phyloP scores from a whole-genome alignment of 768 basidiomycete genomes.

The Roridomyces roridus region DNA sequence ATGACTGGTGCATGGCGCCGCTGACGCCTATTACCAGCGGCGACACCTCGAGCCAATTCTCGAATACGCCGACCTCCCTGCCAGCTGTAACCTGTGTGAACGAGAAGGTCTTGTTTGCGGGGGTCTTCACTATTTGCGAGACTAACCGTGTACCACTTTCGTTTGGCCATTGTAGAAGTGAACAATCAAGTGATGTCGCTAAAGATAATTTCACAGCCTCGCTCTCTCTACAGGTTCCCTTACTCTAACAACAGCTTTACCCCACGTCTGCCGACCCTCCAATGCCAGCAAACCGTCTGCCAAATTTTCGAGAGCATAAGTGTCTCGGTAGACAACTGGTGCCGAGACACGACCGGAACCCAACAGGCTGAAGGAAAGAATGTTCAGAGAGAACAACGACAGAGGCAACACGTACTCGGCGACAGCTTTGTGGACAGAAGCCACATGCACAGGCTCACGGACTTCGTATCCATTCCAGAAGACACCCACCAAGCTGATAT shows the following conservation, averaged over 20 bases:
- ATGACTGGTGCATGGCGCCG: conserved; percentile 48
- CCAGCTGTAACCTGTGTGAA: conserved; percentile 48
- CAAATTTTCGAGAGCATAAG: conserved; percentile 73
- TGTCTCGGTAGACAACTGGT: conserved; percentile 63
- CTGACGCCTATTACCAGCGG: conserved; percentile 50
- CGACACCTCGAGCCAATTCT: conserved; percentile 49
- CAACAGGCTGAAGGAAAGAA: conserved; percentile 61
- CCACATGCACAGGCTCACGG: conserved; percentile 69
- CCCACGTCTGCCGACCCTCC: conserved; percentile 89
- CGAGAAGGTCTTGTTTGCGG: no score
- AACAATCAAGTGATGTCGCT: conserved; percentile 13
- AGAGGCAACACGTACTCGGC: conserved; percentile 52
- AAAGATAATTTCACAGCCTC: conserved; percentile 42
- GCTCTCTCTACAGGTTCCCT: conserved; percentile 42
- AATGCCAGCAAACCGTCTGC: conserved; percentile 75
- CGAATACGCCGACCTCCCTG: conserved; percentile 43
- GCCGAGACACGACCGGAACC: conserved; percentile 69
- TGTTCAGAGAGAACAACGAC: neutral
- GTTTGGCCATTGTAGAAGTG: conserved; percentile 35
- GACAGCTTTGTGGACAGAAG: conserved; percentile 74
- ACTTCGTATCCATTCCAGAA: conserved; percentile 34
- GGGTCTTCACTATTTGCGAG: no score
- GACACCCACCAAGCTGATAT: conserved; percentile 81
- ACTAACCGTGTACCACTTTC: conserved; percentile 52
- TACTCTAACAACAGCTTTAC: conserved; percentile 80